These are phyloP conservation scores for Huntiella abstrusa DNA, from an alignment of 2,329 filamentous ascomycete genomes.

Conservation along the genomic window DNA sequence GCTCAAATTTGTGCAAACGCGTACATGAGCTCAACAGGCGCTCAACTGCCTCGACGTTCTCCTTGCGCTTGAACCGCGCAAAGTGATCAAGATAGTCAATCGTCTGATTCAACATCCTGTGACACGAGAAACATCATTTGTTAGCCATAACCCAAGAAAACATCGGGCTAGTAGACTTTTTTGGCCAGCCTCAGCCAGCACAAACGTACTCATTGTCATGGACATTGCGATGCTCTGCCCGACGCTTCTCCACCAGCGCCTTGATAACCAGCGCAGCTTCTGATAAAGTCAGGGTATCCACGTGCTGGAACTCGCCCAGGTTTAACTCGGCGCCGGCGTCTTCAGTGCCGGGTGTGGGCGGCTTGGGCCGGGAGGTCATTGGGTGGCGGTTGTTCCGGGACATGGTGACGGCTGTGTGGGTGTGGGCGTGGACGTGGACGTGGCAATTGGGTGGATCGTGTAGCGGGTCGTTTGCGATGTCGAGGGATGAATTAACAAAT, in stretches of 20 bases:
- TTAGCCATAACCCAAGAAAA: neutral
- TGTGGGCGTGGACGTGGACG: neutral
- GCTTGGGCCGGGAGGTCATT: slow-evolving; percentile 45
- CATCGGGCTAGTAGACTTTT: neutral
- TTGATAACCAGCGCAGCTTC: slow-evolving; percentile 87
- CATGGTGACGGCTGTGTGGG: slow-evolving; percentile 1
- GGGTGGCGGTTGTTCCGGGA: slow-evolving; percentile 7
- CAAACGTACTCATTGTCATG: slow-evolving; percentile 64
- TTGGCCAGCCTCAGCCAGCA: neutral
- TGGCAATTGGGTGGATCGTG: neutral
- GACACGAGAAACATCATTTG: neutral
- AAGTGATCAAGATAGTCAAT: slow-evolving; percentile 88
- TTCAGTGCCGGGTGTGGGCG: slow-evolving; percentile 57
- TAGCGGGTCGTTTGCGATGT: neutral
- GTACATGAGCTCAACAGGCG: slow-evolving; percentile 62
- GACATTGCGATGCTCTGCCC: slow-evolving; percentile 61
- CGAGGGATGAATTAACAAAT: neutral
- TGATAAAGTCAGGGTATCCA: slow-evolving; percentile 78
- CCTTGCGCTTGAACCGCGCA: slow-evolving; percentile 85
- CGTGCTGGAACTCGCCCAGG: slow-evolving; percentile 84
- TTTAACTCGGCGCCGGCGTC: slow-evolving; percentile 66
- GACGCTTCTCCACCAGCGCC: slow-evolving; percentile 64
- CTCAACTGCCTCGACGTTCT: slow-evolving; percentile 89
- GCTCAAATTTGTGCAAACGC: slow-evolving; percentile 78
- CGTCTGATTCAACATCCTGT: slow-evolving; percentile 65